These are phyloP conservation scores for Filobasidium wieringae DNA, from an alignment of 768 basidiomycete species.

Conservation along the genomic window DNA sequence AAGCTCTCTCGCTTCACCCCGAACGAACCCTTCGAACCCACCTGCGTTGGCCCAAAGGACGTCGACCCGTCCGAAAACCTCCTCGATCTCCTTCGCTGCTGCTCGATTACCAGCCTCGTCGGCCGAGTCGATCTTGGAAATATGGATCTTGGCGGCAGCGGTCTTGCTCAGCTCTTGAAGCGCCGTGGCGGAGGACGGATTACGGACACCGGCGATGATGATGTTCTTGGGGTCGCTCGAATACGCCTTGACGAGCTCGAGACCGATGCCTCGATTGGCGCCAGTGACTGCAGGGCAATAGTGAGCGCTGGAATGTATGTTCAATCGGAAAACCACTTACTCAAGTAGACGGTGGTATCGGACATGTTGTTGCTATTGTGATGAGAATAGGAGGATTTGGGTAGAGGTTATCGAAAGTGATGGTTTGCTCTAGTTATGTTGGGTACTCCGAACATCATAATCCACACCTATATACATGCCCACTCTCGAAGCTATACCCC, in stretches of 20 bases:
- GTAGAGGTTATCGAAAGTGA: too few relatives aligned
- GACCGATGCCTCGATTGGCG: slow-evolving; percentile 22
- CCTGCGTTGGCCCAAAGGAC: slow-evolving; percentile 26
- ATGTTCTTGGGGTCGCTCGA: slow-evolving; percentile 8
- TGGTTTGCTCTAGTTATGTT: too few relatives aligned
- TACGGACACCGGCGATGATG: slow-evolving; percentile 19
- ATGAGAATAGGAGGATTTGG: not conserved
- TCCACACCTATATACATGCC: too few relatives aligned
- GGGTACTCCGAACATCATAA: too few relatives aligned
- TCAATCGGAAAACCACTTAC: not conserved
- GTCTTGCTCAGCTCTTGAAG: slow-evolving; percentile 6
- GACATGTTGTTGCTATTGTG: not conserved
- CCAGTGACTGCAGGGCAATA: slow-evolving; percentile 19
- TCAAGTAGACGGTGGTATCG: not conserved
- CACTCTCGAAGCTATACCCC: too few relatives aligned
- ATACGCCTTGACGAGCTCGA: slow-evolving; percentile 17
- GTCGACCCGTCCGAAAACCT: slow-evolving; percentile 22
- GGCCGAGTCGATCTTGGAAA: slow-evolving; percentile 15
- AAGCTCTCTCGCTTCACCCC: not conserved
- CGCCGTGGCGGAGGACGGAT: not conserved
- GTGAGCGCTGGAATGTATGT: not conserved
- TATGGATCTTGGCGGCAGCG: slow-evolving; percentile 4
- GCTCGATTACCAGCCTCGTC: slow-evolving; percentile 18
- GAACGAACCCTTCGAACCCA: not conserved
- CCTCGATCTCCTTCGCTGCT: slow-evolving; percentile 17